Percentiles rank a stretch among this genome's conserved stretches.
These are phyloP conservation scores for Ophiocordyceps polyrhachis-furcata DNA, from an alignment of 2,329 filamentous ascomycete genomes.

Conservation along the genomic window DNA sequence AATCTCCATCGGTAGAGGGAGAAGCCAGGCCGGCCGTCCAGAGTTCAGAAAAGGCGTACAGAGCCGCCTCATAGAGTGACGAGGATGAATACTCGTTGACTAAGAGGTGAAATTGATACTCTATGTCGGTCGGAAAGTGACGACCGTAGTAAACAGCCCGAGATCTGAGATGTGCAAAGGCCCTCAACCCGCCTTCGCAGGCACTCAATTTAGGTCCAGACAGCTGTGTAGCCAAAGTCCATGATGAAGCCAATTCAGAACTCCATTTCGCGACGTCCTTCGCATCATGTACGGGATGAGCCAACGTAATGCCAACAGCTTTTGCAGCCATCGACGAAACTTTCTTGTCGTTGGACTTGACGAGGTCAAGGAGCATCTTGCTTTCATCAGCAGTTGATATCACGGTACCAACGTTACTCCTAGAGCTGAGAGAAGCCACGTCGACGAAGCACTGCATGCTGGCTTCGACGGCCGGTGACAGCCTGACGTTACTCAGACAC, in stretches of 20 bases:
- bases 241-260: slow-evolving; percentile 21
- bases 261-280: slow-evolving; percentile 9
- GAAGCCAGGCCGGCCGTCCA: slow-evolving; percentile 25
- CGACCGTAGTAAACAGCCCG: slow-evolving; percentile 24
- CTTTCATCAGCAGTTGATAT: slow-evolving; percentile 24
- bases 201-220: slow-evolving; percentile 24
- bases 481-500: slow-evolving; percentile 36
- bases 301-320: slow-evolving; percentile 57
- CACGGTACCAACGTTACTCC: slow-evolving; percentile 25
- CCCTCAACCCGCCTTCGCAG: slow-evolving; percentile 27
- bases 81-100: slow-evolving; percentile 10
- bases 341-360: slow-evolving; percentile 54
- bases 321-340: slow-evolving; percentile 49
- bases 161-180: slow-evolving; percentile 25
- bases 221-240: slow-evolving; percentile 22
- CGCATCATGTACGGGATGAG: slow-evolving; percentile 34
- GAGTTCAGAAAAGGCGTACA: slow-evolving; percentile 27
- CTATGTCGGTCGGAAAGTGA: slow-evolving; percentile 8
- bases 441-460: slow-evolving; percentile 35
- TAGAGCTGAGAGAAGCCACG: slow-evolving; percentile 30
- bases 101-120: slow-evolving; percentile 15
- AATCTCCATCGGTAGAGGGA: slow-evolving; percentile 11
- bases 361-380: slow-evolving; percentile 34
- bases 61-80: slow-evolving; percentile 23
- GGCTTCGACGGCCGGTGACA: slow-evolving; percentile 18